A percentile compares a stretch with the other conserved stretches of the same genome.
phyloP scores from a whole-genome alignment of 1,139 yeast species.

The Geotrichum candidum region DNA sequence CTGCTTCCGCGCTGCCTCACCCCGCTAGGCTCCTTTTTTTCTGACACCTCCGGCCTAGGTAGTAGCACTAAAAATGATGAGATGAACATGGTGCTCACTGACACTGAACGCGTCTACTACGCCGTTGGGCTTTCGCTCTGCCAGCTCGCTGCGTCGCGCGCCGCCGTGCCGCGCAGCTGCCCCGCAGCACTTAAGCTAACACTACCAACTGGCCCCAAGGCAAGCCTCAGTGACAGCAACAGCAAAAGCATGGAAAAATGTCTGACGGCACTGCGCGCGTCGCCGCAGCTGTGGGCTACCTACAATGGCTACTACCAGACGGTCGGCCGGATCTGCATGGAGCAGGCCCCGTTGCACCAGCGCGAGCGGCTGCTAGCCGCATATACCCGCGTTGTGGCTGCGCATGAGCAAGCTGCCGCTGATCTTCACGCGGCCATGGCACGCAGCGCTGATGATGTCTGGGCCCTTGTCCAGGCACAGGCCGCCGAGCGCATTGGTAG shows the following conservation, averaged over 20 bases:
- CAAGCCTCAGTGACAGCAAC: background rate
- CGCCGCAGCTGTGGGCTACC: conserved; percentile 15
- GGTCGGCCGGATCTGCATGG: conserved; percentile 11
- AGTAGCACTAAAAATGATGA: background rate
- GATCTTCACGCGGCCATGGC: background rate
- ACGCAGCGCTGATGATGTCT: background rate
- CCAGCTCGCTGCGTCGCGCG: conserved; percentile 10
- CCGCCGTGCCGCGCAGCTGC: conserved; percentile 6
- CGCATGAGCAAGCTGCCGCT: background rate
- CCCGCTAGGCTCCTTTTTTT: background rate
- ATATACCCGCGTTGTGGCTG: background rate
- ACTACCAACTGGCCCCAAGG: background rate
- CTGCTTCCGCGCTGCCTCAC: conserved; percentile 1
- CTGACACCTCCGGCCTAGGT: background rate
- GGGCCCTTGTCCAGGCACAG: background rate
- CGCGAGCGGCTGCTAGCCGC: conserved; percentile 8
- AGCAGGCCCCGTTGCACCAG: conserved; percentile 8
- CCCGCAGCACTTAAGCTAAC: background rate
- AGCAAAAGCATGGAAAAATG: background rate
- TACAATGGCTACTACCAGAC: conserved; percentile 15
- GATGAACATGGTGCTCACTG: background rate
- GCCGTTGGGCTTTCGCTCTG: conserved; percentile 12
- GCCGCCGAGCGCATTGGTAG: background rate
- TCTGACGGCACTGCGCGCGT: conserved; percentile 2
- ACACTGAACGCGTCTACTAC: conserved; percentile 8